Conservation (phyloP, 163 green algal genomes). For the Scenedesmus sp. region DNA sequence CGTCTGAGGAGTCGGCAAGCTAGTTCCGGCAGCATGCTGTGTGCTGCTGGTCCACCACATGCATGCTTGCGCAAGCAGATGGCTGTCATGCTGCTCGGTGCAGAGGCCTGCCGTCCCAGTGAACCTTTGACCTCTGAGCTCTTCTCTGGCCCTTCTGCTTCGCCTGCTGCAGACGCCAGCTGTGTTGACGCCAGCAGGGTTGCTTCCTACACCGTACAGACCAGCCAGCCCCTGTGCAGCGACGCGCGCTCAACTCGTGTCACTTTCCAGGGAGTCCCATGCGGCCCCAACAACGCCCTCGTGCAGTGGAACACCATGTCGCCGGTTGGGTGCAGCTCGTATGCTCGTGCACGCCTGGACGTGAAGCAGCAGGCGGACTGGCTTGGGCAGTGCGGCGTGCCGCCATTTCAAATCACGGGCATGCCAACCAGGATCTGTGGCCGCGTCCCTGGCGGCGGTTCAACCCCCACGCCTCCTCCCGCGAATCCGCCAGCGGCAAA, state of each 20-base stretch:
- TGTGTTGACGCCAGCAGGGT: conserved; percentile 1
- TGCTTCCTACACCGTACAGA: background rate
- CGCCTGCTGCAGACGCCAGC: background rate
- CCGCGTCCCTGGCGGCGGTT: background rate
- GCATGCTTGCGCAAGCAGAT: too few species aligned
- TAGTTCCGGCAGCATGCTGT: too few species aligned
- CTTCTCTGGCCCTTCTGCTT: background rate
- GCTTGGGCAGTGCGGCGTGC: conserved; percentile 46
- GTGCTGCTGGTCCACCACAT: too few species aligned
- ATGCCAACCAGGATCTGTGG: conserved; percentile 27
- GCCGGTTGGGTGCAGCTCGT: background rate
- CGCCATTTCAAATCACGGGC: conserved; percentile 26
- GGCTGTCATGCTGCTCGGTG: too few species aligned
- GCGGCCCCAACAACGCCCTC: conserved; percentile 36
- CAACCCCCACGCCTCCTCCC: background rate
- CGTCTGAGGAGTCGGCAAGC: too few species aligned
- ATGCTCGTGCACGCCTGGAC: background rate
- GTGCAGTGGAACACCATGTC: conserved; percentile 31
- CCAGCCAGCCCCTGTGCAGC: background rate
- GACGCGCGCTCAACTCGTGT: background rate
- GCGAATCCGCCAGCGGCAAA: background rate
- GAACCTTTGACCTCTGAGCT: background rate
- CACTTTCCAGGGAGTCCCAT: conserved; percentile 15
- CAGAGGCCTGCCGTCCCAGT: background rate
- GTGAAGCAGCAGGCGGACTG: conserved; percentile 22